Base-by-base conservation (phyloP, 345 rosid genomes). In the Brassica nigra region DNA sequence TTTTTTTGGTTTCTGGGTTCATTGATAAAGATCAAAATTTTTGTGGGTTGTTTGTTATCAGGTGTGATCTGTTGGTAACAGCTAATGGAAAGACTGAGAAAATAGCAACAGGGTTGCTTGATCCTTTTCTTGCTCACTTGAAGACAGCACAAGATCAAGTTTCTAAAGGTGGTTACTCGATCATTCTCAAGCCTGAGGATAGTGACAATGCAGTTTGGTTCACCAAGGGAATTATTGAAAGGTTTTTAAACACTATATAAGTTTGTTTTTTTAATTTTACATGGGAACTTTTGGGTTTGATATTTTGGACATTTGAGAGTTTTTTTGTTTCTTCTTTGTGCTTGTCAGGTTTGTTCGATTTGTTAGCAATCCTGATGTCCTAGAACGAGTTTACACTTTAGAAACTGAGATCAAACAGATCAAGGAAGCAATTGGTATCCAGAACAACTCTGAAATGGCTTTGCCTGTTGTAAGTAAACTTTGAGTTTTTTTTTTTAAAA, bases 391-490 rank as follows among this genome's bases (percentile, higher is more conserved):
- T 44, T 81, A 89, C 75, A 83, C 88, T 14, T 72, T 90, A 55
- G 99, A 96, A 86, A 91, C 97, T 54, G 99, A 96, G 89, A 90
- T 96, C 72, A 79, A 86, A 82, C 99, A 96, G 86, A 91, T 93
- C 58, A 92, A 87, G 71, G 93, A 92, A 85, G 99, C 97, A 74
- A 89, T 93, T 85, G 86, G 86, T 37, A 87, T 86, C 68, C 99
- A 92, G 84, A 86, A 89, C 87, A 93, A 87, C 75, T 85, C 70
- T 66, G 91, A 89, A 23, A 80, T 78, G 27, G 93, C 89, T 42
- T 68, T 86, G 76, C 80, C 74, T 75, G 70, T 82, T 47, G 99
- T 91, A 83, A 86, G 95, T 88, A 33, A 27, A 73, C 28, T 66
- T 14, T 5, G 4, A 5, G 16, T 49, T 54, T 47, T 54, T 7